Percentiles rank a stretch among this genome's conserved stretches.
Evolutionary conservation across 2,329 filamentous ascomycete genomes (phyloP).

Genomic region (Trematosphaeria pertusa): DNA sequence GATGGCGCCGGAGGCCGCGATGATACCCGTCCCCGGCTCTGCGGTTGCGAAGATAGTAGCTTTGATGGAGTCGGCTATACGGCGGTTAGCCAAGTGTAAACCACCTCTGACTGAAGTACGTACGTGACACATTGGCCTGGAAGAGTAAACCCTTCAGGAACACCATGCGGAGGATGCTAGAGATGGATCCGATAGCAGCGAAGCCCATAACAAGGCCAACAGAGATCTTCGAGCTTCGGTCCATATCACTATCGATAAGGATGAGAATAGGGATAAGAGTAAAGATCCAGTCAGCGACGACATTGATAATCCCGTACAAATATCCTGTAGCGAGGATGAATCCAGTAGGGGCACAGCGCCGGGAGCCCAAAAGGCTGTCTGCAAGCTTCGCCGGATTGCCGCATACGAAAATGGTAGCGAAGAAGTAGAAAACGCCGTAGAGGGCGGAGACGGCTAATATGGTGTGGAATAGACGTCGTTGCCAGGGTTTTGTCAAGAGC

Average conservation of each 20-base stretch:
- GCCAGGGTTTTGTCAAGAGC: slow-evolving; percentile 41
- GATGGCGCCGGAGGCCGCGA: slow-evolving; percentile 56
- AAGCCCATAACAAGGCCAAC: slow-evolving; percentile 54
- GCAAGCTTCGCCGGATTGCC: slow-evolving; percentile 35
- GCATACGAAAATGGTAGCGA: slow-evolving; percentile 39
- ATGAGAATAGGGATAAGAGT: slow-evolving; percentile 43
- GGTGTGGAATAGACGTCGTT: slow-evolving; percentile 31
- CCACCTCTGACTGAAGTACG: slow-evolving; percentile 15
- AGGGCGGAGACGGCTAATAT: slow-evolving; percentile 30
- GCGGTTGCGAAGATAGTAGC: slow-evolving; percentile 56
- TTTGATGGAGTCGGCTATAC: slow-evolving; percentile 42
- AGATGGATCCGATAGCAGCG: slow-evolving; percentile 47
- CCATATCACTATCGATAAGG: slow-evolving; percentile 51
- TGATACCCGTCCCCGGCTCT: slow-evolving; percentile 59
- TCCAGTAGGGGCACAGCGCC: slow-evolving; percentile 30
- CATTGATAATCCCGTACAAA: slow-evolving; percentile 40
- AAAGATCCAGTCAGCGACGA: slow-evolving; percentile 45
- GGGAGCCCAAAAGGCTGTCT: slow-evolving; percentile 22
- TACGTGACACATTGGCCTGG: slow-evolving; percentile 13
- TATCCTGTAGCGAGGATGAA: slow-evolving; percentile 36
- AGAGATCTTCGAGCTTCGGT: slow-evolving; percentile 54
- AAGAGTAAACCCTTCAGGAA: slow-evolving; percentile 36
- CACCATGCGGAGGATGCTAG: slow-evolving; percentile 41
- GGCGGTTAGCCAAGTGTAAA: slow-evolving; percentile 18
- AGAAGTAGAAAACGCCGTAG: slow-evolving; percentile 39